Percentiles rank a stretch among this genome's conserved stretches.
phyloP scores from a whole-genome alignment of 108 stramenopile genomes.

The Cyclotella sp. region DNA sequence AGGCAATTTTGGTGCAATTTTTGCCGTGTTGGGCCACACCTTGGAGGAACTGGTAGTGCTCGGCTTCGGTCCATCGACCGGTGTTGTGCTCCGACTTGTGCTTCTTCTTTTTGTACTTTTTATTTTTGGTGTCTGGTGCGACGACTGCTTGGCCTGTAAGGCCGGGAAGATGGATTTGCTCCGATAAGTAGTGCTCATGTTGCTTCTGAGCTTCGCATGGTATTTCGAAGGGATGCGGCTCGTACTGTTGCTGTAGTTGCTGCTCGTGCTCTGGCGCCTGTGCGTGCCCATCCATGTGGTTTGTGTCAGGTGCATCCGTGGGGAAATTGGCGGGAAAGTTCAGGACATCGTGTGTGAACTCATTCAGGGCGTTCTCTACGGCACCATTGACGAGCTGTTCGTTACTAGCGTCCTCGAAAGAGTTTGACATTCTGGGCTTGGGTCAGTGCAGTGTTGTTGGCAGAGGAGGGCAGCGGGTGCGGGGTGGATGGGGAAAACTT shows the following conservation, averaged over 20 bases:
- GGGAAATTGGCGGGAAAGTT: conserved; percentile 10
- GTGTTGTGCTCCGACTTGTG: conserved; percentile 42
- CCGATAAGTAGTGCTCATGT: neutral
- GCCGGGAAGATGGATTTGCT: too few species aligned
- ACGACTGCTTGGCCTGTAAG: neutral
- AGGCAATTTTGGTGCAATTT: conserved; percentile 91
- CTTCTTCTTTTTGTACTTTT: neutral
- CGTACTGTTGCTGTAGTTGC: neutral
- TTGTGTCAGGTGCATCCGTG: neutral
- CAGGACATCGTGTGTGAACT: neutral
- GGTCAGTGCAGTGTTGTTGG: too few species aligned
- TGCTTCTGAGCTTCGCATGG: neutral
- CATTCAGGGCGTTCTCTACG: conserved; percentile 4
- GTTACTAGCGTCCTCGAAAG: conserved; percentile 6
- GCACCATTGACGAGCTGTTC: conserved; percentile 10
- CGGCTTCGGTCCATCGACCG: conserved; percentile 92
- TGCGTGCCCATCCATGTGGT: neutral
- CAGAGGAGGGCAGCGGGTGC: too few species aligned
- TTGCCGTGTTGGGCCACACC: conserved; percentile 89
- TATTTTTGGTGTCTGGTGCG: neutral
- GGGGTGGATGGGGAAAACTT: too few species aligned
- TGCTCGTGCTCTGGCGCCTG: neutral
- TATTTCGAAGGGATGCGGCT: neutral
- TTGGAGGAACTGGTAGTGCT: conserved; percentile 88
- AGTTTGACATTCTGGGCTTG: neutral